Evolutionary conservation across 2,329 filamentous ascomycete species (phyloP), one percentile per base, ranked within the genome.

Genomic region (Xylariales sp.): DNA sequence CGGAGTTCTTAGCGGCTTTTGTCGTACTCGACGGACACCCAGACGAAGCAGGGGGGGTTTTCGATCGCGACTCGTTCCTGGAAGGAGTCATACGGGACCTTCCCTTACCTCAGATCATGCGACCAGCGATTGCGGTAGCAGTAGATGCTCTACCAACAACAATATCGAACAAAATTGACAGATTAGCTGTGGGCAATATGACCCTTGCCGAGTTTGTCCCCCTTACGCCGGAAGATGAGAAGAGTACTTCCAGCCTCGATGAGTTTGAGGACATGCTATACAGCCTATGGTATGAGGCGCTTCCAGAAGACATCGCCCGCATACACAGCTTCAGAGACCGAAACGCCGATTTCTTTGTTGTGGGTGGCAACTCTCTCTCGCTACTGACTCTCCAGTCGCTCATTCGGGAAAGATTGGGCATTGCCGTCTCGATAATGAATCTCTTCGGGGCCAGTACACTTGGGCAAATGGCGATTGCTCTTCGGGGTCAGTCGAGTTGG

Each of bases 281-380:
- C 34, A 36, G 34, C 34, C 34, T 54, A 1, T 56, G 53, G 53
- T 9, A 41, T 3, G 56, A 59, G 30, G 45, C 28, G 43, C 28
- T 59, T 49, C 56, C 56, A 34, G 30, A 5, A 48, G 43, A 48
- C 14, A 49, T 59, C 36, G 14, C 18, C 28, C 30, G 45, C 45
- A 9, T 36, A 30, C 6, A n/a, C 28, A 49, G n/a, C 3, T 10
- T 39, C 9, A 57, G 23, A 45, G 32, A 48, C 12, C 7, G 45
- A 12, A 10, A 59, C 18, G 28, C 46, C 14, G 57, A 60, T 43
- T 50, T 60, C 46, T 60, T 60, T 14, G 18, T 16, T n/a, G n/a
- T 23, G 3, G 46, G 57, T 5, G 57, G 57, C 4, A 50, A 43
- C 46, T 60, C 57, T 18, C 45, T 60, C 32, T 43, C 46, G 1